phyloP scores from a whole-genome alignment of 179 eudicot genomes.

The Pouteria campechiana region DNA sequence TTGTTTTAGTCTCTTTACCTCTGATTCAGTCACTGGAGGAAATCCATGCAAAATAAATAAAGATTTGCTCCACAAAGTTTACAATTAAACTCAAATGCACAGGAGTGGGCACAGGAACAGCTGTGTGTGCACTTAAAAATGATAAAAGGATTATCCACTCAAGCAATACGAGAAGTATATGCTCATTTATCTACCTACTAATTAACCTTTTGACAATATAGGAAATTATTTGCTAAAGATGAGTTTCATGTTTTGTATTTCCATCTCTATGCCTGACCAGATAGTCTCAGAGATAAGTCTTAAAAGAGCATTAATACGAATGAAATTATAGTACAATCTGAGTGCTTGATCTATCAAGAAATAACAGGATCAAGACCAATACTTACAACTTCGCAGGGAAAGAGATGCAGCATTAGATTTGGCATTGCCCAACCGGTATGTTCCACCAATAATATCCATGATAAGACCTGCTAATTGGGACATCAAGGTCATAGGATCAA shows the following conservation, averaged over 20 bases:
- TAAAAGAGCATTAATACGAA: background rate
- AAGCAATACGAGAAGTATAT: background rate
- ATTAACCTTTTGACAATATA: no score
- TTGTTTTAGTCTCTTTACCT: slow-evolving; percentile 69
- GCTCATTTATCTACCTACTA: background rate
- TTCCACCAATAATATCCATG: slow-evolving; percentile 95
- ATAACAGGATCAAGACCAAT: background rate
- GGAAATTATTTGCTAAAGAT: no score
- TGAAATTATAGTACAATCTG: background rate
- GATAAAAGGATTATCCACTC: background rate
- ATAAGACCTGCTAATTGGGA: slow-evolving; percentile 88
- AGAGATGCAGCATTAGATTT: slow-evolving; percentile 43
- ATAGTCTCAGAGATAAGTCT: no score
- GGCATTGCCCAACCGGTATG: slow-evolving; percentile 49
- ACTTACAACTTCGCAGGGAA: slow-evolving; percentile 59
- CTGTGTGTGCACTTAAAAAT: no score
- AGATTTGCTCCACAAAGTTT: no score
- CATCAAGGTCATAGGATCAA: slow-evolving; percentile 83
- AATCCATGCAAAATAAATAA: background rate
- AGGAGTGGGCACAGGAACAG: no score
- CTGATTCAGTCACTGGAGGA: slow-evolving; percentile 52
- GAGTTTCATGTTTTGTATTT: no score
- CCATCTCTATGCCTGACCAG: no score
- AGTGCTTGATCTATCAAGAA: background rate
- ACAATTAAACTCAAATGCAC: no score